Conservation (phyloP, 1,139 yeast species). For the Scheffersomyces parashehatae region DNA sequence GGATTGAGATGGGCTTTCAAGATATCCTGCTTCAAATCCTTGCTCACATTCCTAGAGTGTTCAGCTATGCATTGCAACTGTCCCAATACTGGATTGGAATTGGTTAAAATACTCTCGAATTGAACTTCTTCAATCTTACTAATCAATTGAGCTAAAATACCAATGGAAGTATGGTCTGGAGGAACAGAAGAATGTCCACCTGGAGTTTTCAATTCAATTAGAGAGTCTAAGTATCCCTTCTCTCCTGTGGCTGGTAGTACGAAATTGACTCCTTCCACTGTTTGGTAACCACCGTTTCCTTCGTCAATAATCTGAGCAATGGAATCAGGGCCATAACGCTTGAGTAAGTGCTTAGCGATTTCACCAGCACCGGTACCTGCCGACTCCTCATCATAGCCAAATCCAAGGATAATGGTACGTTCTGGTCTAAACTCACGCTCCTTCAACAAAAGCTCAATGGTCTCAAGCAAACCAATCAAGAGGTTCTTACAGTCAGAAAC, state of each 20-base stretch:
- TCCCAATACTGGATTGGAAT: conserved; percentile 41
- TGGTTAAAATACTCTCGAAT: conserved; percentile 36
- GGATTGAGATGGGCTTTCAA: conserved; percentile 41
- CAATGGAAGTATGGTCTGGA: conserved; percentile 49
- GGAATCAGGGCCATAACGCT: conserved; percentile 41
- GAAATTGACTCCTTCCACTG: conserved; percentile 44
- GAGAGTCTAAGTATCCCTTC: conserved; percentile 44
- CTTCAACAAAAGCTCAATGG: conserved; percentile 40
- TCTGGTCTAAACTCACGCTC: conserved; percentile 36
- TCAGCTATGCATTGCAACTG: conserved; percentile 48
- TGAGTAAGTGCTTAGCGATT: conserved; percentile 30
- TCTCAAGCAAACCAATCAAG: conserved; percentile 41
- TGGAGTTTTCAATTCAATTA: conserved; percentile 39
- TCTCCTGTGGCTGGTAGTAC: conserved; percentile 58
- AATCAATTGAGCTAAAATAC: conserved; percentile 43
- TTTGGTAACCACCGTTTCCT: conserved; percentile 37
- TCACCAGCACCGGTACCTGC: conserved; percentile 38
- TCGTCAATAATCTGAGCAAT: conserved; percentile 47
- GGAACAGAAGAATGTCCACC: conserved; percentile 55
- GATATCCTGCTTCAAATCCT: conserved; percentile 35
- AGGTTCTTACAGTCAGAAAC: conserved; percentile 49
- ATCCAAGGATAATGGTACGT: conserved; percentile 44
- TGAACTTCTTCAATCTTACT: conserved; percentile 36
- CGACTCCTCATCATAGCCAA: conserved; percentile 53
- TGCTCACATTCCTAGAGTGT: conserved; percentile 30